A percentile compares a stretch with the other conserved stretches of the same genome.
Evolutionary conservation across 352 stramenopile genomes (phyloP).

Genomic region (Globisporangium yorkense): DNA sequence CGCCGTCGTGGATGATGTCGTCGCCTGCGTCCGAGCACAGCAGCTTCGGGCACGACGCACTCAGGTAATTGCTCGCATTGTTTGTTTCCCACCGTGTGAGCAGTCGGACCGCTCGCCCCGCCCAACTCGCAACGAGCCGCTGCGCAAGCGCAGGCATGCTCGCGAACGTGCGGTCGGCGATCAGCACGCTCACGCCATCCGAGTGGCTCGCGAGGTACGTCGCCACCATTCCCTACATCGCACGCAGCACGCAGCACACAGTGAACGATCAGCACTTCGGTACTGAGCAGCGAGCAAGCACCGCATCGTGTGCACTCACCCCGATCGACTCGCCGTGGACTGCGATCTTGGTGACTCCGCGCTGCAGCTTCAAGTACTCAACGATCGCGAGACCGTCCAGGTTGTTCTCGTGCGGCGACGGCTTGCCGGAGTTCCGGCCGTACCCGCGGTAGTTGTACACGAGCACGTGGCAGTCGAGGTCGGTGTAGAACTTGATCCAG

Average conservation of each 20-base stretch:
- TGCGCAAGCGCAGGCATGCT: slow-evolving; percentile 75
- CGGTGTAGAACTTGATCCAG: slow-evolving; percentile 86
- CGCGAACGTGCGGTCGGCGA: slow-evolving; percentile 79
- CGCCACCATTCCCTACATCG: slow-evolving; percentile 48
- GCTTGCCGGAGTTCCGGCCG: slow-evolving; percentile 56
- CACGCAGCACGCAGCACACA: not conserved
- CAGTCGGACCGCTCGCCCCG: slow-evolving; percentile 48
- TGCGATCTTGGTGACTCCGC: slow-evolving; percentile 48
- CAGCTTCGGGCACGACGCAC: slow-evolving; percentile 68
- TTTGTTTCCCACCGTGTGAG: slow-evolving; percentile 81
- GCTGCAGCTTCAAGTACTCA: slow-evolving; percentile 52
- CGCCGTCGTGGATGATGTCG: slow-evolving; percentile 78
- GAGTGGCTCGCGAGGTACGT: slow-evolving; percentile 62
- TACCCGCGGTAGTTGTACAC: slow-evolving; percentile 88
- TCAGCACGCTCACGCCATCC: slow-evolving; percentile 51
- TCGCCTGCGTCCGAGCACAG: slow-evolving; percentile 79
- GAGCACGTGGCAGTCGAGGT: slow-evolving; percentile 70
- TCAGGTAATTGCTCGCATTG: slow-evolving; percentile 69
- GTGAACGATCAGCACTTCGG: not conserved
- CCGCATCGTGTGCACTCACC: slow-evolving; percentile 3
- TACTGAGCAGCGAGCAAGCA: not conserved
- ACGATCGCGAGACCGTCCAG: slow-evolving; percentile 69
- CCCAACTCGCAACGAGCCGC: slow-evolving; percentile 71
- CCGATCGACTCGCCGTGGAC: slow-evolving; percentile 85
- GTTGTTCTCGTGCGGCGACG: slow-evolving; percentile 57